phyloP scores from a whole-genome alignment of 2,329 filamentous ascomycete species.

The Coniochaeta ligniaria region DNA sequence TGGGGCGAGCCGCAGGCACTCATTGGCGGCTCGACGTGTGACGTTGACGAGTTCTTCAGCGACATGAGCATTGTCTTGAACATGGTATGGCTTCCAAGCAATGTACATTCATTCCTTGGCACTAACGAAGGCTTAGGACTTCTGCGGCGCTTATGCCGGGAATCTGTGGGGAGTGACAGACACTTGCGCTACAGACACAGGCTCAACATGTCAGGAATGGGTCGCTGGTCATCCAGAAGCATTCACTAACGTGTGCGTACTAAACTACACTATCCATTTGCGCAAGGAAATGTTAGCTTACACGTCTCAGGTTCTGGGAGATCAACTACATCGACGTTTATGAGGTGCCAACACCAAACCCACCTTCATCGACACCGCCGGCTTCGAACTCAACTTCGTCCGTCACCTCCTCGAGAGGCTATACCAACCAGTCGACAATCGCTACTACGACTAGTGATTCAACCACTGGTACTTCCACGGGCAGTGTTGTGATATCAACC shows the following conservation, averaged over 20 bases:
- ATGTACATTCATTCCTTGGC: not conserved
- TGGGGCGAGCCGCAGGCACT: conserved; percentile 61
- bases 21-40: conserved; percentile 52
- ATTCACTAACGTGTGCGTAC: conserved; percentile 2
- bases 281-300: not conserved
- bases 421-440: not conserved
- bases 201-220: not conserved
- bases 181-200: conserved; percentile 1
- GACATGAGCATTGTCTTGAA: conserved; percentile 68
- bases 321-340: conserved; percentile 48
- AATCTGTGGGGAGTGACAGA: conserved; percentile 2
- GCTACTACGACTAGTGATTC: not conserved
- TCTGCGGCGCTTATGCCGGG: conserved; percentile 3
- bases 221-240: not conserved
- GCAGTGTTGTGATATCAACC: not conserved
- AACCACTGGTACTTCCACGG: not conserved
- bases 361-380: conserved; percentile 8
- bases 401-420: not conserved
- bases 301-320: conserved; percentile 36
- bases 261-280: not conserved
- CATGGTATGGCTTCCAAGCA: conserved; percentile 35
- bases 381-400: not conserved
- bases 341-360: not conserved
- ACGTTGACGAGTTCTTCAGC: conserved; percentile 56
- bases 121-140: not conserved